Evolutionary conservation across 2,329 filamentous ascomycete genomes (phyloP), one percentile per base, ranked within the genome.

Genomic region (Parastagonospora avenae): DNA sequence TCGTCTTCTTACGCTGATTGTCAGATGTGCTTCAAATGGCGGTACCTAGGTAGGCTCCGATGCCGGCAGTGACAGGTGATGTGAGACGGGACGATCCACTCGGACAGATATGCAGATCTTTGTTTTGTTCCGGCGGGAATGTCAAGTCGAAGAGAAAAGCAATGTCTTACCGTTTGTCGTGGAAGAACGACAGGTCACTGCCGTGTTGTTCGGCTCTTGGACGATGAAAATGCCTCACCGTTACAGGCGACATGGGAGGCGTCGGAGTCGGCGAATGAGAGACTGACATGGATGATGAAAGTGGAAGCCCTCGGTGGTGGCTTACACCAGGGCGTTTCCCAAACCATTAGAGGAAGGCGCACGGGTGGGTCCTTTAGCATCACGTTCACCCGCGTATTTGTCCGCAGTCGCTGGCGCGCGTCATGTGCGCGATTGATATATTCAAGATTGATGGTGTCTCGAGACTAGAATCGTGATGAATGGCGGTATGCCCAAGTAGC

Each of bases 301-400:
- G 16, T 30, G 27, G 38, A 38, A 28, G 42, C 16, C 14, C 24
- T 37, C 27, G 38, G 32, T 38, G 48, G 59, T 59, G 59, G 57
- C 59, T 47, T 58, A 44, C 44, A 37, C 43, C 38, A 39, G 42
- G 48, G 46, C 54, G 43, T 47, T 32, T 38, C 48, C 41, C 45
- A 52, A 37, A 16, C 55, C 55, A 12, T 45, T 50, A 48, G 28
- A 46, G 51, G 57, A 55, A 60, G 59, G 57, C 47, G 36, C 19
- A 16, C 28, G 39, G 33, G 27, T 29, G 35, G 44, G 33, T 42
- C 31, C 12, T 36, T 50, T 42, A 45, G 32, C 42, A 42, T 41
- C 37, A 50, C 16, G 33, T 46, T 24, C 12, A 30, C 16, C 46
- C 27, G 30, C 29, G 35, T 28, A 40, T 15, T 28, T 39, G 14